phyloP scores from a whole-genome alignment of 768 basidiomycete species.

The Lactifluus pinguis region DNA sequence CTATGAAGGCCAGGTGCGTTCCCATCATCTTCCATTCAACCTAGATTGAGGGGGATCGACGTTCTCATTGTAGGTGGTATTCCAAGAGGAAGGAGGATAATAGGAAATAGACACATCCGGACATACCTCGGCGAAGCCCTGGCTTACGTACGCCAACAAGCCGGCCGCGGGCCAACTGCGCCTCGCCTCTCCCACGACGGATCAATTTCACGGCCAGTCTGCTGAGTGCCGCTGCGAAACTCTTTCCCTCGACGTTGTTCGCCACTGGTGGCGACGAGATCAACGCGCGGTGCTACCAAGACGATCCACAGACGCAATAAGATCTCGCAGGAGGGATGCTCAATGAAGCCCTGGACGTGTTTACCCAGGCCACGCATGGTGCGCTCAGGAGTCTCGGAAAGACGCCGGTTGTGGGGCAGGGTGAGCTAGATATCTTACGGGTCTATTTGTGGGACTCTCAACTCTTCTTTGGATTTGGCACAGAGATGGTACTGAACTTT shows the following conservation, averaged over 20 bases:
- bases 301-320: slow-evolving; percentile 51
- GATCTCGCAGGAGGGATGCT: slow-evolving; percentile 42
- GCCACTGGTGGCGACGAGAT: slow-evolving; percentile 80
- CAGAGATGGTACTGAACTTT: background rate
- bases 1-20: slow-evolving; percentile 38
- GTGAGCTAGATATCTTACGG: slow-evolving; percentile 24
- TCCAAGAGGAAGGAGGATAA: slow-evolving; percentile 22
- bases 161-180: slow-evolving; percentile 81
- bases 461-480: background rate
- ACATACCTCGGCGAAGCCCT: slow-evolving; percentile 59
- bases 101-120: slow-evolving; percentile 86
- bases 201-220: slow-evolving; percentile 50
- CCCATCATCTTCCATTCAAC: background rate
- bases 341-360: slow-evolving; percentile 52
- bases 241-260: slow-evolving; percentile 51
- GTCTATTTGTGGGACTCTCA: background rate
- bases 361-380: slow-evolving; percentile 51
- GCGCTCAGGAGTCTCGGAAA: slow-evolving; percentile 50
- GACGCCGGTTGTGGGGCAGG: slow-evolving; percentile 78
- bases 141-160: slow-evolving; percentile 55
- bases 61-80: slow-evolving; percentile 30
- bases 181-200: slow-evolving; percentile 51
- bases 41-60: slow-evolving; percentile 34
- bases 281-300: slow-evolving; percentile 54
- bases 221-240: slow-evolving; percentile 41